Percentiles rank a stretch among this genome's conserved stretches.
Conservation (phyloP, 1,284 basidiomycete genomes). For the Coniferiporia sulphurascens region DNA sequence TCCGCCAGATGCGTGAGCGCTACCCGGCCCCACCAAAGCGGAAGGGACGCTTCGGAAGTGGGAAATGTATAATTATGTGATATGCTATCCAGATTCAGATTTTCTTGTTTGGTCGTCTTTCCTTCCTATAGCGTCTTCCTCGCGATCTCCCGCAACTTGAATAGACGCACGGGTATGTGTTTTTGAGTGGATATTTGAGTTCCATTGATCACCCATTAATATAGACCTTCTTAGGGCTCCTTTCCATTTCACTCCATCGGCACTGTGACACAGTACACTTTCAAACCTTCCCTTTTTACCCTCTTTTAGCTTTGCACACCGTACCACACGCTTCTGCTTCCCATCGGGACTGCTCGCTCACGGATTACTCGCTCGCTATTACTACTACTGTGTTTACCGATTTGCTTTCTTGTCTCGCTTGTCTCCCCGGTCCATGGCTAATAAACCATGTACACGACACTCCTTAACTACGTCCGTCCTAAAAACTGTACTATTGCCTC, state of each 20-base stretch:
- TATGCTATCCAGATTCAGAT: neutral
- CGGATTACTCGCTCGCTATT: neutral
- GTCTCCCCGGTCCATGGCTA: neutral
- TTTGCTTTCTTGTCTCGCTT: constrained; percentile 2
- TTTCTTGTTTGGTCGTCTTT: neutral
- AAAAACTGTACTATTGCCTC: neutral
- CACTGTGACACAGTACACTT: neutral
- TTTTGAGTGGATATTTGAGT: neutral
- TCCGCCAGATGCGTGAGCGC: constrained; percentile 65
- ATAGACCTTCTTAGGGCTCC: neutral
- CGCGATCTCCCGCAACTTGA: no score
- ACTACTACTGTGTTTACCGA: neutral
- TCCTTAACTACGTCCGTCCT: constrained; percentile 5
- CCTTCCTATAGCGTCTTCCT: neutral
- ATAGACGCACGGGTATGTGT: neutral
- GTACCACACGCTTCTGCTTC: neutral
- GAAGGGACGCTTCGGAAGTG: constrained; percentile 27
- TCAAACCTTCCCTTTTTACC: neutral
- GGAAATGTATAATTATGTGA: constrained; percentile 55
- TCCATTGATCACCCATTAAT: neutral
- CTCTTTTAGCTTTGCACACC: neutral
- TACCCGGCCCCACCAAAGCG: constrained; percentile 51
- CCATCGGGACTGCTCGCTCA: neutral
- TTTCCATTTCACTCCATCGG: neutral
- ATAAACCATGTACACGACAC: constrained; percentile 2